Conservation (phyloP, 2,329 filamentous ascomycete species). For the Orbilia quercus region DNA sequence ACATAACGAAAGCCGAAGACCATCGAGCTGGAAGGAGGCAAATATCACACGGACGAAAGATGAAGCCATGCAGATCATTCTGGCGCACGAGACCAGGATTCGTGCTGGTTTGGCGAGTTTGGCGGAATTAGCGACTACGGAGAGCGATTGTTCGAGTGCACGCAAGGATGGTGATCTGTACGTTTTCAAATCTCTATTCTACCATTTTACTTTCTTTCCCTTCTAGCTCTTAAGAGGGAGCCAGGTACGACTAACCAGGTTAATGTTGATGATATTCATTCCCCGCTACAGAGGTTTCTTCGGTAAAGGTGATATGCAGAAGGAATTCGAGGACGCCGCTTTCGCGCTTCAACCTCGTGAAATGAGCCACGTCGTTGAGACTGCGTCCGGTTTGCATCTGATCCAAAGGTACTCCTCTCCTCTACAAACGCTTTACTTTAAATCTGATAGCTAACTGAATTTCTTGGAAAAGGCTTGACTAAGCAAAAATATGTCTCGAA, state of each 20-base stretch:
- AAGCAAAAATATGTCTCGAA: background rate
- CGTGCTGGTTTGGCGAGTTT: slow-evolving; percentile 74
- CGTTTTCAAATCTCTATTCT: no score
- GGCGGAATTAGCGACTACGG: slow-evolving; percentile 84
- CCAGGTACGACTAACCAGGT: background rate
- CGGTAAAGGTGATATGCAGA: slow-evolving; percentile 94
- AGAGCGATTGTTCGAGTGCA: slow-evolving; percentile 96
- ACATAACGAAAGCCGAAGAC: slow-evolving; percentile 86
- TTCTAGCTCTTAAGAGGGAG: background rate
- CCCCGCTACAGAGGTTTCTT: slow-evolving; percentile 77
- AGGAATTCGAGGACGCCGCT: slow-evolving; percentile 95
- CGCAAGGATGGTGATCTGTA: slow-evolving; percentile 90
- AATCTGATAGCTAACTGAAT: no score
- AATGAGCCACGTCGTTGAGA: slow-evolving; percentile 87
- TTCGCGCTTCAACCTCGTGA: slow-evolving; percentile 89
- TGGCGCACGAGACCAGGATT: slow-evolving; percentile 80
- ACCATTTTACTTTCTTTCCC: background rate
- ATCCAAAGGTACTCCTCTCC: slow-evolving; percentile 79
- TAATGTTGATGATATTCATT: background rate
- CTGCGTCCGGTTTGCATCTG: slow-evolving; percentile 91
- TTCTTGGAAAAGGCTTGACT: slow-evolving; percentile 1
- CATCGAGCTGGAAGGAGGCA: slow-evolving; percentile 89
- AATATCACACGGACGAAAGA: slow-evolving; percentile 88
- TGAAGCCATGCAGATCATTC: slow-evolving; percentile 82
- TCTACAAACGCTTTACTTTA: background rate